Conservation (phyloP, 2,329 filamentous ascomycete species). For the Pseudogymnoascus sp. region DNA sequence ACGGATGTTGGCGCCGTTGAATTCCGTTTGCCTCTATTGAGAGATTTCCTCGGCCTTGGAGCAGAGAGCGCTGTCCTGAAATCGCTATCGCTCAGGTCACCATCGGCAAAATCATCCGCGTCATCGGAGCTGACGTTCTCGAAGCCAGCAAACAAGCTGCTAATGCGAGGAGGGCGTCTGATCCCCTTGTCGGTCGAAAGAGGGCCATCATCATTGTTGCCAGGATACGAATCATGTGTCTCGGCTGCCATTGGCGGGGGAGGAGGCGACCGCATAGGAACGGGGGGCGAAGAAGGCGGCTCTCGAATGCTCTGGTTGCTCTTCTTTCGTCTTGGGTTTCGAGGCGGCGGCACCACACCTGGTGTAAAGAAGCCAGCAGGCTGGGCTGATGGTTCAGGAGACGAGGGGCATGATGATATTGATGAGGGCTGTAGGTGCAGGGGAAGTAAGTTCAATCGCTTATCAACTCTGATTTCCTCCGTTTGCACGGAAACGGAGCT, state of each 20-base stretch:
- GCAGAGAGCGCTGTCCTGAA: constrained; percentile 58
- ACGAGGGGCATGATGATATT: constrained; percentile 54
- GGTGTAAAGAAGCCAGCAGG: constrained; percentile 11
- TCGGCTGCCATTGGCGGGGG: constrained; percentile 37
- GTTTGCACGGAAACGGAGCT: constrained; percentile 61
- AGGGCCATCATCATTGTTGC: constrained; percentile 73
- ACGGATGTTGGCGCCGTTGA: constrained; percentile 21
- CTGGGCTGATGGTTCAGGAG: constrained; percentile 35
- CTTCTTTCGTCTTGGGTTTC: constrained; percentile 50
- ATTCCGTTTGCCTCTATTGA: constrained; percentile 16
- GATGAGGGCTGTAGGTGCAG: constrained; percentile 70
- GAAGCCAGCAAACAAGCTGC: constrained; percentile 81
- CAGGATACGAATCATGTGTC: constrained; percentile 60
- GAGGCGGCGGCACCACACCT: constrained; percentile 34
- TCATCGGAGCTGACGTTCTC: constrained; percentile 64
- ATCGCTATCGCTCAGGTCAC: constrained; percentile 57
- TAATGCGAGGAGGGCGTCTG: constrained; percentile 63
- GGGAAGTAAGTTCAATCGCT: constrained; percentile 65
- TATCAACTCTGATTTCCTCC: constrained; percentile 80
- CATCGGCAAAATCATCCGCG: constrained; percentile 51
- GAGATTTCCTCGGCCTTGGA: constrained; percentile 38
- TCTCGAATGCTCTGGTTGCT: constrained; percentile 39
- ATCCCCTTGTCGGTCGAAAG: constrained; percentile 48
- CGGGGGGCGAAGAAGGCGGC: constrained; percentile 41
- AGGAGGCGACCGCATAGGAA: constrained; percentile 31